Evolutionary conservation across 2,329 filamentous ascomycete genomes (phyloP), one percentile per base, ranked within the genome.

Genomic region (Alternaria novae-zelandiae): DNA sequence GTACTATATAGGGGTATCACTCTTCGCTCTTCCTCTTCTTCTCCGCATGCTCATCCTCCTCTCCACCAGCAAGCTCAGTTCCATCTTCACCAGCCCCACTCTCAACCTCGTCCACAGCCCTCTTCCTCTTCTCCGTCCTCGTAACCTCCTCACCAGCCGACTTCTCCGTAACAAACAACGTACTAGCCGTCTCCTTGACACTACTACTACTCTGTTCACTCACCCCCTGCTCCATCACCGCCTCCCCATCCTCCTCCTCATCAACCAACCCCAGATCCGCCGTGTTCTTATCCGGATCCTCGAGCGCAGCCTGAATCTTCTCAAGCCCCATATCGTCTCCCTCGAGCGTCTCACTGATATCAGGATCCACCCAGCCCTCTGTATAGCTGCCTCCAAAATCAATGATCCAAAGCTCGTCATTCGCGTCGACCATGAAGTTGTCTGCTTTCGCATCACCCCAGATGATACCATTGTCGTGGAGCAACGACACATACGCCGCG

Each of bases 361-460:
- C 76, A 43, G 77, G 64, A 60, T 81, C 78, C 7, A 82, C 77
- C 80, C 80, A 82, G 13, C 80, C 79, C n/a, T 78, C 61, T 4
- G 80, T 81, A 57, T 76, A 80, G 41, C 80, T 78, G 28, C 79
- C 80, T 2, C 77, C 79, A 63, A 83, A 82, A 67, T 80, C 79
- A 59, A 82, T 79, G 17, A 83, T 73, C 79, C 76, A 82, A 44
- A 77, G 74, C 41, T 73, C 67, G 58, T 82, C 72, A 50, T 78
- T 45, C 21, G 62, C 68, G 63, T 82, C 79, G 36, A 83, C 76
- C 57, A 83, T 67, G 59, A 83, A 74, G 44, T 82, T 82, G 46
- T 74, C 70, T 26, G 72, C 67, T 44, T 76, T 76, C 3, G 69
- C 71, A 54, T 76, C 73, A n/a, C 73, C 72, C 70, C 72, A 76